Conservation (phyloP, 768 basidiomycete species). For the Pleurotus giganteus region DNA sequence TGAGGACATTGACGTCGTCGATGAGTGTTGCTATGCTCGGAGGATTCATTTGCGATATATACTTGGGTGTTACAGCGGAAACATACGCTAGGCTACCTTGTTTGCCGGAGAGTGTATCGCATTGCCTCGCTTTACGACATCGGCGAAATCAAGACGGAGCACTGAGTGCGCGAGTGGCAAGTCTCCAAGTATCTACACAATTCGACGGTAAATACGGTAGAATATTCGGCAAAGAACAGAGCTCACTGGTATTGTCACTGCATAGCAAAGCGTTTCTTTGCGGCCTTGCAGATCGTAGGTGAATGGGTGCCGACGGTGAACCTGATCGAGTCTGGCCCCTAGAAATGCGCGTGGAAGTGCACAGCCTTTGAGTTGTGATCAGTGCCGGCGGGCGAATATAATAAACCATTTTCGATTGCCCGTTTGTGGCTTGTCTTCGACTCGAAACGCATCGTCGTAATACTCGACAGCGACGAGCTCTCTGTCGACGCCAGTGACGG, state of each 20-base stretch:
- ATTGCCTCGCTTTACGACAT: constrained; percentile 1
- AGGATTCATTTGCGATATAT: not conserved
- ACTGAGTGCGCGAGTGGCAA: not conserved
- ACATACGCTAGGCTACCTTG: not conserved
- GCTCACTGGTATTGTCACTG: not conserved
- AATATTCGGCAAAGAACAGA: not conserved
- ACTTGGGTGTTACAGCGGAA: not conserved
- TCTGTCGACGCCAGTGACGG: constrained; percentile 20
- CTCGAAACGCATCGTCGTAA: not conserved
- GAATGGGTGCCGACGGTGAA: too few relatives aligned
- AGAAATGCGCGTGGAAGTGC: not conserved
- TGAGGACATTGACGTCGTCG: not conserved
- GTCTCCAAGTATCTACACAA: not conserved
- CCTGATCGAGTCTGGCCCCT: constrained; percentile 1
- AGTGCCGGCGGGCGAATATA: constrained; percentile 1
- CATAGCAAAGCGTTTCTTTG: not conserved
- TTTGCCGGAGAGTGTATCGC: not conserved
- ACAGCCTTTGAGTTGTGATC: constrained; percentile 6
- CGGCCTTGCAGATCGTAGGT: too few relatives aligned
- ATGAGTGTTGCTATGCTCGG: constrained; percentile 2
- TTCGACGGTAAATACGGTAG: not conserved
- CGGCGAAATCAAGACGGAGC: constrained; percentile 1
- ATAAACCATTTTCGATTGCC: constrained; percentile 3
- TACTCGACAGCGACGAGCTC: constrained; percentile 6
- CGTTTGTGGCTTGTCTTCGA: not conserved